Base-by-base conservation (phyloP, 2,329 filamentous ascomycete genomes). In the Geoglossum cookeanum region DNA sequence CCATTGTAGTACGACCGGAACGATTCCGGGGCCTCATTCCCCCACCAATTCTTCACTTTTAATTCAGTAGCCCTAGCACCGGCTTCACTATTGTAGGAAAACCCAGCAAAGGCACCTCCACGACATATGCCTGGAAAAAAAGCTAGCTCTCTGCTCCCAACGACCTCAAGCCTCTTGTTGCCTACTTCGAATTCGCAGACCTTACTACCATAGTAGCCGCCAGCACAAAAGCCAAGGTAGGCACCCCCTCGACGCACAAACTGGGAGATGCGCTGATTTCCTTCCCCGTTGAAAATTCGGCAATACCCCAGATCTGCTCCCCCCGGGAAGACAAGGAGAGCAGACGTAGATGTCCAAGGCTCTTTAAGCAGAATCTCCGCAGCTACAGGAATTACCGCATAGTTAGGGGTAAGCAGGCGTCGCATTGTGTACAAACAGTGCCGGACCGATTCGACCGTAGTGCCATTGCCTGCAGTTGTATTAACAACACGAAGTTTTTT, bases 251-350 rank as follows among this genome's bases (percentile, higher is more conserved):
- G 77, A 59, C 88, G 85, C 55, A 98, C 87, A 65, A 85, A 98
- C 62, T 91, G 84, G 57, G 77, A 74, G 68, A 98, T 96, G 62
- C 80, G 78, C 39, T 84, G 78, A 68, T 97, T 98, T 1, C 91
- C 92, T 56, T 81, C 76, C 39, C 92, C 92, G 68, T 97, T 92
- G 61, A 98, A 77, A 1, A 81, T 82, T 32, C 85, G 82, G 69
- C 90, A 94, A 69, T 96, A 98, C 55, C 85, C 87, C 55, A 94
- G 75, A 66, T 98, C 92, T n/a, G 87, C 91, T 35, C 92, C 92
- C 27, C 92, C 92, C 1, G 92, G 92, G 56, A 98, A 81, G 1
- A 97, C 90, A 5, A 98, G 78, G 8, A 97, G 77, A 0, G 89
- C 88, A 68, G 91, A 97, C 1, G 87, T 85, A 2, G 84, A 74